Base-by-base conservation (phyloP, 192 early-diverging fungal genomes). In the Backusella sp. region DNA sequence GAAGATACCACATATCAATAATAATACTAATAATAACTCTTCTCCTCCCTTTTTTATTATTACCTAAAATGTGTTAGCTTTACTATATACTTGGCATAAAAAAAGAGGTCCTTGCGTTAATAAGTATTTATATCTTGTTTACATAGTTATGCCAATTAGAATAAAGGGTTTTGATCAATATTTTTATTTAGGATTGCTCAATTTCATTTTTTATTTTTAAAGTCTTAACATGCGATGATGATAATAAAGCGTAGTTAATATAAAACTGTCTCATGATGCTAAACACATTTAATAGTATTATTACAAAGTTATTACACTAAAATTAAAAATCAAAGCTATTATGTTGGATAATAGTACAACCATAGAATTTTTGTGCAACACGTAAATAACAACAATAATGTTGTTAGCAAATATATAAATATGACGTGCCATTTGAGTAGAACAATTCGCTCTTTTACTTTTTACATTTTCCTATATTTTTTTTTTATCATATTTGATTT, bases 261-360 rank as follows among this genome's bases (percentile, higher is more conserved):
- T 62, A 62, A 28, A 28, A 28, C n/a, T 26, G 11, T 62, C n/a
- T 56, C 53, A 56, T 56, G 53, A 56, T 56, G n/a, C 42, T 21
- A n/a, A 56, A 21, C 2, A 21, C 21, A 56, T 56, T 56, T 56
- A 56, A 56, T 56, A 56, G 53, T 23, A 23, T 56, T 9, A 56
- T 56, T 56, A 56, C 53, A 56, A 3, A 56, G 42, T 56, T 56
- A 56, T 56, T 56, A 56, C 53, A 23, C 53, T 56, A 56, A 56
- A 21, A 23, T 56, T 23, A 62, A 62, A 62, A 62, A 23, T 9
- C 53, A 62, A 12, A 28, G 26, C 3, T 2, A 26, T 2, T 6
- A 6, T 11, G 53, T 56, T 56, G 56, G 1, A 62, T 28, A 28
- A 4, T 62, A n/a, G 56, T 62, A 23, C 23, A 28, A 62, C 56